Percentiles rank a stretch among this genome's conserved stretches.
phyloP scores from a whole-genome alignment of 768 basidiomycete species.

The Kwoniella sp. region DNA sequence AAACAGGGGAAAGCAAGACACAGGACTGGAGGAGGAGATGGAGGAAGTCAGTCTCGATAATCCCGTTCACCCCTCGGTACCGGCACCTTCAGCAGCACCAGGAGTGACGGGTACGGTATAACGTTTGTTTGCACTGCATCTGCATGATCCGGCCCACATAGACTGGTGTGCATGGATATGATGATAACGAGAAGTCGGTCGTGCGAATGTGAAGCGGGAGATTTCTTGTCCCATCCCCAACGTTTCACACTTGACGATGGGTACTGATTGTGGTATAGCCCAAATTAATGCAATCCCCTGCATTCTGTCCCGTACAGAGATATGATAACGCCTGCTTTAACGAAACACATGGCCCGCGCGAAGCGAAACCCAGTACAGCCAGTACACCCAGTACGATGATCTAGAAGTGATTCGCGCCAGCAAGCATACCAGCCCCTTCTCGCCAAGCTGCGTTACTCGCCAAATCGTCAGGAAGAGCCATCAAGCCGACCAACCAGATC shows the following conservation, averaged over 20 bases:
- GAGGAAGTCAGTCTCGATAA: conserved; percentile 38
- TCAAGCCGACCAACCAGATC: neutral
- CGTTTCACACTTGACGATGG: no score
- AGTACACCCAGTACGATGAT: no score
- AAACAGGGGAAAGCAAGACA: neutral
- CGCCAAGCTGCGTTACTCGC: neutral
- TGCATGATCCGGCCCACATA: no score
- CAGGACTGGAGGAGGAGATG: conserved; percentile 37
- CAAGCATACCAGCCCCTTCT: neutral
- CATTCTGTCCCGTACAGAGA: no score
- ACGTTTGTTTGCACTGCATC: neutral
- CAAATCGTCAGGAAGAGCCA: conserved; percentile 2
- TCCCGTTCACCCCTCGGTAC: neutral
- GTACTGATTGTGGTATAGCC: no score
- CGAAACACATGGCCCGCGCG: no score
- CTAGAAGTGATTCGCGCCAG: neutral
- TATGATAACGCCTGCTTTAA: no score
- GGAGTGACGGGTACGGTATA: neutral
- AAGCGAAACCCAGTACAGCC: no score
- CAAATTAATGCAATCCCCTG: no score
- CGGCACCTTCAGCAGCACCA: neutral
- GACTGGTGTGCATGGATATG: neutral
- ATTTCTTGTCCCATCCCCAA: no score
- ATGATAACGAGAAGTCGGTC: neutral
- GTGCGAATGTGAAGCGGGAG: no score